Percentiles rank a stretch among this genome's conserved stretches.
Conservation (phyloP, 495 filamentous ascomycete genomes). For the Penicillium arizonense region DNA sequence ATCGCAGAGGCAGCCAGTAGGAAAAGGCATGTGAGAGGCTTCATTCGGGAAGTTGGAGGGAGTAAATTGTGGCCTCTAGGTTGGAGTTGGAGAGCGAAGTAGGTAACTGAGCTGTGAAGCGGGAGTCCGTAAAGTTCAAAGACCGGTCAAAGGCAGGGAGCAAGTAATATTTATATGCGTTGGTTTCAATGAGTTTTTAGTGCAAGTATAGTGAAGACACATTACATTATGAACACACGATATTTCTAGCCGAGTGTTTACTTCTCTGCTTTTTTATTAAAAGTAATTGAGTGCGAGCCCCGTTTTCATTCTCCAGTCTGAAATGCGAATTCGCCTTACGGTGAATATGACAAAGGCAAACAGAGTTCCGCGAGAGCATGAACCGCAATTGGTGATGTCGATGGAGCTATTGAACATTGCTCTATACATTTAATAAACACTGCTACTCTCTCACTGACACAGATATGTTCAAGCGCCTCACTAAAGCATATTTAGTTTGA, state of each 20-base stretch:
- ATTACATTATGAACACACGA: not conserved
- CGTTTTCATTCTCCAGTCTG: not conserved
- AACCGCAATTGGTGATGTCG: conserved; percentile 3
- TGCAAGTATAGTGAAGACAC: not conserved
- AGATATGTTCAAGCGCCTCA: no score
- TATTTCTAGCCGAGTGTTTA: not conserved
- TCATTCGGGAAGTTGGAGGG: conserved; percentile 24
- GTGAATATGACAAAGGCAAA: not conserved
- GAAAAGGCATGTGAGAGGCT: conserved; percentile 30
- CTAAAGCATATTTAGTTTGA: no score
- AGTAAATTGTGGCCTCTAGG: not conserved
- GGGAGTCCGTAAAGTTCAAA: not conserved
- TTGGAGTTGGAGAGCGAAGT: not conserved
- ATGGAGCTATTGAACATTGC: not conserved
- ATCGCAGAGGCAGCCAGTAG: conserved; percentile 26
- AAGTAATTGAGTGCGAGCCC: not conserved
- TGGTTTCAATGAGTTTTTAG: not conserved
- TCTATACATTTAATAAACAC: not conserved
- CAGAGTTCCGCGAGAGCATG: not conserved
- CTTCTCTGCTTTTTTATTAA: not conserved
- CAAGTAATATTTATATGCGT: not conserved
- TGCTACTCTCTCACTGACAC: no score
- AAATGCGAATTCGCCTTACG: not conserved
- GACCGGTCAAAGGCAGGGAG: not conserved
- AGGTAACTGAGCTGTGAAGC: not conserved